Evolutionary conservation across 2,329 filamentous ascomycete species (phyloP).

Genomic region (Acephala macrosclerotiorum): DNA sequence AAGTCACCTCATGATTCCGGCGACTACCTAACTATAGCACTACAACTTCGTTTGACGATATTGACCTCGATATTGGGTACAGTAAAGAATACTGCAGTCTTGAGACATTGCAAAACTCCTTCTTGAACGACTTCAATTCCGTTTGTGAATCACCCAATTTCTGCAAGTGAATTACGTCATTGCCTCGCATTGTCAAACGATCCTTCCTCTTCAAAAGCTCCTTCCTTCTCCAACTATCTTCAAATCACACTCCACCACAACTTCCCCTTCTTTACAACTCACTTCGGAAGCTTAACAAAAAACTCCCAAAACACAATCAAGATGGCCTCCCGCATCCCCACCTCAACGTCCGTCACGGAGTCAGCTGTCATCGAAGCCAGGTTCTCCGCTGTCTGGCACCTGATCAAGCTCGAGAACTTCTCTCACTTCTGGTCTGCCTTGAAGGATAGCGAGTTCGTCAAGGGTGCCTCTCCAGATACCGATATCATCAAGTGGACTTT

Average conservation of each 20-base stretch:
- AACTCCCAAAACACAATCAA: background rate
- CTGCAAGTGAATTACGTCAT: conserved; percentile 1
- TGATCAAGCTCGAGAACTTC: conserved; percentile 77
- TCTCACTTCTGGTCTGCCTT: conserved; percentile 71
- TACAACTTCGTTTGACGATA: background rate
- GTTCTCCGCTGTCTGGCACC: conserved; percentile 73
- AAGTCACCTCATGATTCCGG: background rate
- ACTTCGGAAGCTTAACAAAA: background rate
- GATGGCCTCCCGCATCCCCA: conserved; percentile 58
- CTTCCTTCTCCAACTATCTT: background rate
- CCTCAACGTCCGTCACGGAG: conserved; percentile 70
- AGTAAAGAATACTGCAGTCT: background rate
- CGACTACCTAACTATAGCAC: background rate
- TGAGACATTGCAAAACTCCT: background rate
- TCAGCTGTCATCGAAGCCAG: conserved; percentile 73
- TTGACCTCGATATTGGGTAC: background rate
- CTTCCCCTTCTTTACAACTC: conserved; percentile 1
- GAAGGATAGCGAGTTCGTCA: conserved; percentile 67
- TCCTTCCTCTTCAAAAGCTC: conserved; percentile 1
- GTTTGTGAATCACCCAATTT: background rate
- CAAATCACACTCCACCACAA: background rate
- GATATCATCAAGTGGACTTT: conserved; percentile 75
- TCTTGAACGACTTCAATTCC: background rate
- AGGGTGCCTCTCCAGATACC: conserved; percentile 68
- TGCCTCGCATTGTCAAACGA: background rate